Conservation (phyloP, 2,329 filamentous ascomycete species). For the Colletotrichum karsti region DNA sequence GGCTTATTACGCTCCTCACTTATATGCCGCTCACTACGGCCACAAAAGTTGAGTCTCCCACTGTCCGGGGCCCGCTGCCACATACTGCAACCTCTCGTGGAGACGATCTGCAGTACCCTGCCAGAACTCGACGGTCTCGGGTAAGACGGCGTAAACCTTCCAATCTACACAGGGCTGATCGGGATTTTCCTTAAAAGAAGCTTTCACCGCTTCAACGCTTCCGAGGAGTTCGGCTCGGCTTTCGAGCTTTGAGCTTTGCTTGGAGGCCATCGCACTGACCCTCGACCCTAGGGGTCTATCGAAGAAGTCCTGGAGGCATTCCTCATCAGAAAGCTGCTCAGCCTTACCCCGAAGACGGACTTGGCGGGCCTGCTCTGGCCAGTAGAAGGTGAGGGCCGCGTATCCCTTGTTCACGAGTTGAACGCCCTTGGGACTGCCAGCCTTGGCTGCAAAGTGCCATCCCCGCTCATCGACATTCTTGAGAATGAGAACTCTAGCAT, state of each 20-base stretch:
- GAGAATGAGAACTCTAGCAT: not conserved
- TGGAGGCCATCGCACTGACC: not conserved
- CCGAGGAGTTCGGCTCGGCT: not conserved
- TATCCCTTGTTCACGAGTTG: not conserved
- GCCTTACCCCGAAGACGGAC: not conserved
- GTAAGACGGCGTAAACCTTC: not conserved
- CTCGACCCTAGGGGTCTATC: not conserved
- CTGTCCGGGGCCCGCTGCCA: fast-evolving
- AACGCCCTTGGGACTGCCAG: not conserved
- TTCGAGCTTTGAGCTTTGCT: not conserved
- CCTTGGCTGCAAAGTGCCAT: not conserved
- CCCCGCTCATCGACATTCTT: not conserved
- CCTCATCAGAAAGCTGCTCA: not conserved
- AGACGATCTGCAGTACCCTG: not conserved
- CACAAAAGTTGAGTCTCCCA: not conserved
- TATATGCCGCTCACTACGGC: not conserved
- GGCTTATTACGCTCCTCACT: too few species aligned
- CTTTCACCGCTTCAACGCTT: not conserved
- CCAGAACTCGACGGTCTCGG: not conserved
- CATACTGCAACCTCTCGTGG: not conserved
- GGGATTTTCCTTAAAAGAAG: not conserved
- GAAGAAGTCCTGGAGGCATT: not conserved
- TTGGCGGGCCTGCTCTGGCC: not conserved
- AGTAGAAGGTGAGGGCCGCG: not conserved
- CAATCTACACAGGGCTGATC: not conserved